Base-by-base conservation (phyloP, 768 basidiomycete genomes). In the Lentinus tigrinus region DNA sequence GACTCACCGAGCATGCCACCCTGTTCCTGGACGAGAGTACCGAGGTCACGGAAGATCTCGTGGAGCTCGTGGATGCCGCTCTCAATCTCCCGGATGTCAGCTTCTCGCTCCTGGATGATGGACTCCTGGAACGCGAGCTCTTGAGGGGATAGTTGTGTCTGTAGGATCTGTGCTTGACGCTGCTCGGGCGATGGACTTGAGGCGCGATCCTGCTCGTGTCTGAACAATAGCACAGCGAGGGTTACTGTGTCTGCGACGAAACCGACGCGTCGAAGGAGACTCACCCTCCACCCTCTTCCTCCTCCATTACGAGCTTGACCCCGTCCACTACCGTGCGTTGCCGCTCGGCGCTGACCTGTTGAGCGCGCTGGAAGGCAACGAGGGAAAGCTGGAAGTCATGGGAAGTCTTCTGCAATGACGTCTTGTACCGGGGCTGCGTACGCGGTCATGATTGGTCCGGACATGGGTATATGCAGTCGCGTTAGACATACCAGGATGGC, bases 121-220 rank as follows among this genome's bases (percentile, higher is more conserved):
- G 93, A 91, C 70, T 99, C 96, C 72, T 98, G 97, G 70, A 95
- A 95, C 14, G 93, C 93, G 23, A 98, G 82, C 73, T 98, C 96
- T 58, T 91, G 89, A 0, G 92, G 91, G 2, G 91, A 93, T n/a
- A 93, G 75, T 58, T 89, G 87, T 6, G 76, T 76, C 67, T 91
- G 87, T 27, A 91, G 70, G 0, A 85, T 73, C 65, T 89, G 87
- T 0, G 84, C 86, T 69, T 89, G 88, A 57, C 85, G 83, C 63
- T 88, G 83, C 46, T 81, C 80, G 3, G 83, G 79, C 3, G 80
- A 77, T 50, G 79, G 60, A 49, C 67, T 71, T n/a, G 65, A 65
- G 2, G 62, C 63, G 11, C 64, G 64, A 13, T 58, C 63, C 24
- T 70, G 50, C 26, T 57, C 60, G 11, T 56, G 65, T 3, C 63